Conservation (phyloP, 306 rosid species). For the Casuarina equisetifolia region DNA sequence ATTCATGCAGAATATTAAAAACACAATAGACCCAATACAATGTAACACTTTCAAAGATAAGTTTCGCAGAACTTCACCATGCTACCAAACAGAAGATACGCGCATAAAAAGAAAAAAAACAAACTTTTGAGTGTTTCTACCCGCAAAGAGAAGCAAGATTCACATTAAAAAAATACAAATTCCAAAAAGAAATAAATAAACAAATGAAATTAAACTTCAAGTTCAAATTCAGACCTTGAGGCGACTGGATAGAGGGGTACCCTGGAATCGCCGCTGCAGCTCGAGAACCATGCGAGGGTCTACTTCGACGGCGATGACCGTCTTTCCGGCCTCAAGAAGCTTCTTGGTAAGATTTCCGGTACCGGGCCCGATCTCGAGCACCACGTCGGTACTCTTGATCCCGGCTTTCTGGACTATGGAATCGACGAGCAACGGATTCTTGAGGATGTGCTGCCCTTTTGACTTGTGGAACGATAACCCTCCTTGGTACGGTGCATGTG, state of each 20-base stretch:
- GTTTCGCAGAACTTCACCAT: neutral
- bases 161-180: neutral
- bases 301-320: conserved; percentile 76
- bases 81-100: neutral
- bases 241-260: conserved; percentile 62
- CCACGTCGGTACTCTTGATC: conserved; percentile 47
- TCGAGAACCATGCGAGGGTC: conserved; percentile 97
- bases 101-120: neutral
- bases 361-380: conserved; percentile 66
- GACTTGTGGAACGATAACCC: conserved; percentile 61
- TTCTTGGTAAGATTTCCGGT: conserved; percentile 65
- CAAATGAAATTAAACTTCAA: no score
- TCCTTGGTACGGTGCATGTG: conserved; percentile 50
- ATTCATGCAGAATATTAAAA: neutral
- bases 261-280: conserved; percentile 73
- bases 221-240: conserved; percentile 44
- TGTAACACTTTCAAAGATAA: neutral
- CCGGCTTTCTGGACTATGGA: conserved; percentile 56
- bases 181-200: no score
- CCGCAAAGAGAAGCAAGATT: neutral
- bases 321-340: conserved; percentile 66
- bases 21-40: neutral
- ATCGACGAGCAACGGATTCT: conserved; percentile 52
- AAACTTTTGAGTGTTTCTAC: neutral
- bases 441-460: conserved; percentile 62